Base-by-base conservation (phyloP, 352 stramenopile species). In the Blastocystis sp. region DNA sequence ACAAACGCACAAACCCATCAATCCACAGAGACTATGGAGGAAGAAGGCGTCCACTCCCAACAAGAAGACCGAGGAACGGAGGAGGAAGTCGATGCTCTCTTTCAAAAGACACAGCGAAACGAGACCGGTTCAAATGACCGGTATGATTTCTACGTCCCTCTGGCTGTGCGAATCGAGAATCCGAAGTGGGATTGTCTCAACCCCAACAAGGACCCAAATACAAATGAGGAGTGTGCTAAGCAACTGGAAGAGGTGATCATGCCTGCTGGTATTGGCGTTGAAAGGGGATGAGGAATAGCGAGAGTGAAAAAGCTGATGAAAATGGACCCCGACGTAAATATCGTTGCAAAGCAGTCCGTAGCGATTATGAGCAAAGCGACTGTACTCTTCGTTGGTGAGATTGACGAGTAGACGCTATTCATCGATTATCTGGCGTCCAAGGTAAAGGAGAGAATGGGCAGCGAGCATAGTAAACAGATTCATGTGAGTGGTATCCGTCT, bases 281-380 rank as follows among this genome's bases (percentile, higher is more conserved):
- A 10, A 7, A 41, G 11, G 19, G 17, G 34, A n/a, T 40, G 14
- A 28, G 11, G 11, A 14, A 9, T 79, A 79, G 69, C 23, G 61
- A 40, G 69, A 19, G 69, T 79, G 14, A 79, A 79, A 61, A 11
- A 28, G 40, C 21, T 79, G 11, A 79, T 79, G 69, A 79, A 79
- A 53, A 79, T 79, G 69, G 69, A 79, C 62, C 69, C 69, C 3
- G 69, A 79, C 9, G 40, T 61, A 10, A 79, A 79, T 62, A 62
- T 79, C 41, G 40, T 79, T 52, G 61, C 69, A 21, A 79, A 79
- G 5, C 23, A 34, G 43, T 40, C 69, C 0, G 38, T 61, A 48
- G 19, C n/a, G 34, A n/a, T 61, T 60, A 62, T 79, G 69, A 79
- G 23, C 21, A 79, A 79, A 62, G 69, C 69, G 34, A 62, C 69